Conservation (phyloP, 352 stramenopile species). For the Thraustochytrium sp. region DNA sequence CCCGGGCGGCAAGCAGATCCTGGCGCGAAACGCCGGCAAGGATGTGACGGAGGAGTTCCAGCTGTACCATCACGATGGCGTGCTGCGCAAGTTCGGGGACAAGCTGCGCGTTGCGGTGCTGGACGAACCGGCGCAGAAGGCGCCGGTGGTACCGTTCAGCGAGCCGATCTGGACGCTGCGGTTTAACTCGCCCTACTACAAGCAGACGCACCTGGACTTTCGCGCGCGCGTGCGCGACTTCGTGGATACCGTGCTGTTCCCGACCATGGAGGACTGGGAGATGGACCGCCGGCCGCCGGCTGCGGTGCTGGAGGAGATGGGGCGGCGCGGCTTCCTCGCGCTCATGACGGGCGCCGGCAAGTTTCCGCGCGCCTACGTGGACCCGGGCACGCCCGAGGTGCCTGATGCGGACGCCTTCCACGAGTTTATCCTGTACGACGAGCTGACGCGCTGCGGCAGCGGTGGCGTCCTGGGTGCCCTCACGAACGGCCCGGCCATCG, state of each 20-base stretch:
- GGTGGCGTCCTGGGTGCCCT: not conserved
- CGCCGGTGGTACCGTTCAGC: not conserved
- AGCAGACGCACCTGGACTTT: constrained; percentile 49
- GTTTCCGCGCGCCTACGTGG: constrained; percentile 52
- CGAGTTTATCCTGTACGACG: constrained; percentile 46
- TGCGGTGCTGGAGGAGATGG: constrained; percentile 70
- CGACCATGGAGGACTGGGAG: constrained; percentile 34
- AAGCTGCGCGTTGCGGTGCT: not conserved
- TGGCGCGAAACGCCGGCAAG: not conserved
- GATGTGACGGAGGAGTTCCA: constrained; percentile 33
- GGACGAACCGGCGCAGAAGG: not conserved
- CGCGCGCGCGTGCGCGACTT: constrained; percentile 67
- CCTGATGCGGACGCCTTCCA: constrained; percentile 50
- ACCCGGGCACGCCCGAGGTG: constrained; percentile 26
- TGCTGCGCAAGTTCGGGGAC: constrained; percentile 24
- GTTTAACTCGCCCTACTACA: constrained; percentile 41
- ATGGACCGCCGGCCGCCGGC: constrained; percentile 60
- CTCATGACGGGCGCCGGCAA: constrained; percentile 31
- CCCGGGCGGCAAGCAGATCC: constrained; percentile 27
- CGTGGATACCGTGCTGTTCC: constrained; percentile 62
- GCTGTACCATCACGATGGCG: not conserved
- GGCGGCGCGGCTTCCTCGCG: constrained; percentile 59
- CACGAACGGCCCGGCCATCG: not conserved
- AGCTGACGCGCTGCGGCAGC: not conserved
- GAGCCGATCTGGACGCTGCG: constrained; percentile 27